Evolutionary conservation across 176 grass and related monocot species (phyloP).

Genomic region (Elymus sibiricus): DNA sequence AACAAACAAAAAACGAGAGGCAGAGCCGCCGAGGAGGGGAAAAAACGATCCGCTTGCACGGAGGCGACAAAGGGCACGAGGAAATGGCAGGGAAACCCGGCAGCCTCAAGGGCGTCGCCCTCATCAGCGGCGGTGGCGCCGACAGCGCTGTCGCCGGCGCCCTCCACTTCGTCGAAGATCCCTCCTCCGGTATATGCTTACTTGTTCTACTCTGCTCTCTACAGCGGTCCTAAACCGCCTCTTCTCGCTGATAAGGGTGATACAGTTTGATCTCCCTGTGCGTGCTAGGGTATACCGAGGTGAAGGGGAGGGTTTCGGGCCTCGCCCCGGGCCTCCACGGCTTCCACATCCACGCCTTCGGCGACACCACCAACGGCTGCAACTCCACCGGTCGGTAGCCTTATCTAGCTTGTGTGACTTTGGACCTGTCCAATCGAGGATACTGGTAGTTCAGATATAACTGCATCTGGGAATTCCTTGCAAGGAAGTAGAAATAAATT

Average conservation of each 20-base stretch:
- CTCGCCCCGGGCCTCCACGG: constrained; percentile 51
- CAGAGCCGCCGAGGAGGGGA: not conserved
- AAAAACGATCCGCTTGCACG: not conserved
- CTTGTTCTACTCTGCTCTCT: not conserved
- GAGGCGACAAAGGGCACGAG: not conserved
- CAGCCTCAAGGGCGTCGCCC: constrained; percentile 55
- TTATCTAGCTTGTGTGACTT: not conserved
- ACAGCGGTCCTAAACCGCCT: not conserved
- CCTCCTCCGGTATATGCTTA: constrained; percentile 14
- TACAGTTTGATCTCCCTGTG: not conserved
- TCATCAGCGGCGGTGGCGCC: constrained; percentile 39
- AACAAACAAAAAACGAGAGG: not conserved
- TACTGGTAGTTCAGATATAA: not conserved
- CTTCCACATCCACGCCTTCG: constrained; percentile 68
- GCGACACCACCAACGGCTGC: constrained; percentile 81
- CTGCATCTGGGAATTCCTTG: not conserved
- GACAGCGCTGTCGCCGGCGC: constrained; percentile 34
- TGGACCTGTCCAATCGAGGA: not conserved
- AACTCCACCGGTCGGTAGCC: constrained; percentile 48
- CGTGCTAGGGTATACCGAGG: constrained; percentile 49
- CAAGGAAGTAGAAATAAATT: not conserved
- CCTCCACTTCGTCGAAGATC: constrained; percentile 49
- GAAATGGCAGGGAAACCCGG: constrained; percentile 38
- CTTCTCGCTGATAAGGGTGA: not conserved
- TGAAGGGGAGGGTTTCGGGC: constrained; percentile 49